These are phyloP conservation scores for Thelephora terrestris DNA, from an alignment of 1,284 basidiomycete species.

Conservation along the genomic window DNA sequence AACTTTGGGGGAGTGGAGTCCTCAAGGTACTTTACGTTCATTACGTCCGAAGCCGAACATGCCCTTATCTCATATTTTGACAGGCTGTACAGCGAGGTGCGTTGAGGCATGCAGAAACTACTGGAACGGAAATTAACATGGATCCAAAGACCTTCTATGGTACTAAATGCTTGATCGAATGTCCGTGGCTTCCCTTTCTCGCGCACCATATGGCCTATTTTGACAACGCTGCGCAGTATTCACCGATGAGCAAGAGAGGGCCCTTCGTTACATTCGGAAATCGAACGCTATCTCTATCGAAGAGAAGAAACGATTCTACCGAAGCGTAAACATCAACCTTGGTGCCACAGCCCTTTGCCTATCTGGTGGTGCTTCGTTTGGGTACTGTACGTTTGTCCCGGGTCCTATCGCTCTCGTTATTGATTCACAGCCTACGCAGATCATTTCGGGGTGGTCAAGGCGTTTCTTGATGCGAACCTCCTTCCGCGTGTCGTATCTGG, in stretches of 20 bases:
- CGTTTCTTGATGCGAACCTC: constrained; percentile 81
- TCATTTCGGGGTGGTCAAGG: constrained; percentile 87
- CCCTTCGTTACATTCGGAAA: constrained; percentile 67
- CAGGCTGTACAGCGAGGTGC: constrained; percentile 83
- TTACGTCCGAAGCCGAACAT: neutral
- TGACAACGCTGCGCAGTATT: constrained; percentile 44
- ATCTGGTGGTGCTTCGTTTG: constrained; percentile 90
- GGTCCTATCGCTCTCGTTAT: neutral
- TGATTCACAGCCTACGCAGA: constrained; percentile 30
- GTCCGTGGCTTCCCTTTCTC: constrained; percentile 32
- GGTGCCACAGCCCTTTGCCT: constrained; percentile 89
- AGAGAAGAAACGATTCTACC: constrained; percentile 91
- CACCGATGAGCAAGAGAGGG: constrained; percentile 66
- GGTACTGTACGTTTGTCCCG: constrained; percentile 58
- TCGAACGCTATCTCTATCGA: constrained; percentile 68
- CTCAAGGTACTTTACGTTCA: constrained; percentile 36
- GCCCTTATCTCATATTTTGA: constrained; percentile 5
- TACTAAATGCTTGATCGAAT: constrained; percentile 81
- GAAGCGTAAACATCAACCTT: constrained; percentile 80
- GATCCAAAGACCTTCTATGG: constrained; percentile 71
- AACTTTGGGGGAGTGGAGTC: constrained; percentile 97
- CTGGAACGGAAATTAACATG: neutral
- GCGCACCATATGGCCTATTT: neutral
- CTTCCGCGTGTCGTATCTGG: constrained; percentile 88
- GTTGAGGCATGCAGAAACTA: constrained; percentile 8